A percentile compares a stretch with the other conserved stretches of the same genome.
phyloP scores from a whole-genome alignment of 306 rosid species.

The Rosa chinensis region DNA sequence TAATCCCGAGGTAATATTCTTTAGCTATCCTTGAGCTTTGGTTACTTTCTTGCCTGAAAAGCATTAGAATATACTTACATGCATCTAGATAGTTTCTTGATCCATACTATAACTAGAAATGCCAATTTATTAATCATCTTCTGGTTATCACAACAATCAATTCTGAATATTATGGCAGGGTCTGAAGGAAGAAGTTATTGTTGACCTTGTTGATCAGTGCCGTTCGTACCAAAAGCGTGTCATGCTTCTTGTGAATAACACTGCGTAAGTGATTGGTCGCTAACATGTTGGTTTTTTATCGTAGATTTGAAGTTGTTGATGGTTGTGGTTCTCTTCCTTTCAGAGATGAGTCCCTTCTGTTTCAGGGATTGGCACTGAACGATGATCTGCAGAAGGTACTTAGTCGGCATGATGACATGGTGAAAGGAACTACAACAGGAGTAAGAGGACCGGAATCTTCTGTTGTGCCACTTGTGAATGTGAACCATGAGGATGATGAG shows the following conservation, averaged over 20 bases:
- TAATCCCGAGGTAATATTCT: constrained; percentile 59
- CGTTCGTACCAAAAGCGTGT: constrained; percentile 84
- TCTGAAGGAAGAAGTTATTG: constrained; percentile 82
- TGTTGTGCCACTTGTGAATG: constrained; percentile 61
- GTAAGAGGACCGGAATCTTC: constrained; percentile 56
- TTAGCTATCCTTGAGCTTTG: not conserved
- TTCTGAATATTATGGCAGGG: constrained; percentile 54
- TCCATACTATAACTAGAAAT: not conserved
- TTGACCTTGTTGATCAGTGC: constrained; percentile 97
- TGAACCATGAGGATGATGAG: constrained; percentile 83
- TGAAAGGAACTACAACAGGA: constrained; percentile 42
- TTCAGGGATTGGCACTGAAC: constrained; percentile 75
- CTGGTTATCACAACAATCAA: not conserved
- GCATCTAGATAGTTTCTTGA: not conserved
- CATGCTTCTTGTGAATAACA: constrained; percentile 82
- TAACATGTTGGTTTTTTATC: not conserved
- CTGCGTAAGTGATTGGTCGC: constrained; percentile 48
- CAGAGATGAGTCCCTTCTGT: constrained; percentile 83
- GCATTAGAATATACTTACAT: not conserved
- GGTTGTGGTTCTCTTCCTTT: constrained; percentile 32
- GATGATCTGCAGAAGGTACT: constrained; percentile 87
- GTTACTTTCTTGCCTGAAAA: not conserved
- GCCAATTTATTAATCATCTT: not conserved
- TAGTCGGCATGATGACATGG: constrained; percentile 65
- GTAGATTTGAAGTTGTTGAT: constrained; percentile 18